phyloP scores from a whole-genome alignment of 164 flowering plant genomes.

The Aristolochia fimbriata region DNA sequence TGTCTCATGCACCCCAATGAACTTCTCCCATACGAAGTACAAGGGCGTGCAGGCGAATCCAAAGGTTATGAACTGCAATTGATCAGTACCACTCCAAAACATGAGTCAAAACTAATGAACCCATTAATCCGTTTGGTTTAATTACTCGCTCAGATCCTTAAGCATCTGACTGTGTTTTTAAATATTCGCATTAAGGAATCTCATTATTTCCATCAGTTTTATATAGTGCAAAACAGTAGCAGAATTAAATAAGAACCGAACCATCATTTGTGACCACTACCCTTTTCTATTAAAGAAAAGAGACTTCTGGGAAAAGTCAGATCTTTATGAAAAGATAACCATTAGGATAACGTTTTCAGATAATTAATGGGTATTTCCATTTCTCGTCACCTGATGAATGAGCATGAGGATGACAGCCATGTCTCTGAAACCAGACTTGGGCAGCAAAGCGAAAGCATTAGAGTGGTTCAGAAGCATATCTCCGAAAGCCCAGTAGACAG shows the following conservation, averaged over 20 bases:
- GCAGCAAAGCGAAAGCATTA: constrained; percentile 72
- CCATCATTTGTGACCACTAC: no score
- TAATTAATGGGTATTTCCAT: neutral
- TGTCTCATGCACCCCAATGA: constrained; percentile 56
- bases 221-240: no score
- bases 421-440: constrained; percentile 48
- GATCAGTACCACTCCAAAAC: neutral
- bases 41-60: constrained; percentile 82
- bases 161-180: no score
- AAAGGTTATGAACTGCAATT: constrained; percentile 62
- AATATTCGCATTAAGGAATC: no score
- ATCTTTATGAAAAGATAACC: no score
- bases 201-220: no score
- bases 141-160: no score
- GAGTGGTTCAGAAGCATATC: constrained; percentile 68
- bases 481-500: constrained; percentile 86
- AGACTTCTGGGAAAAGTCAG: no score
- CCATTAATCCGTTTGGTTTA: neutral
- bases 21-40: constrained; percentile 84
- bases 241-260: no score
- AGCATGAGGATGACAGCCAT: constrained; percentile 72
- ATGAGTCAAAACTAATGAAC: neutral
- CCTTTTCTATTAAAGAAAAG: no score
- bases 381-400: constrained; percentile 51
- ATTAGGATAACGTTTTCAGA: no score